A percentile compares a stretch with the other conserved stretches of the same genome.
These are phyloP conservation scores for Phylloporus scabripes DNA, from an alignment of 768 basidiomycete species.

Conservation along the genomic window DNA sequence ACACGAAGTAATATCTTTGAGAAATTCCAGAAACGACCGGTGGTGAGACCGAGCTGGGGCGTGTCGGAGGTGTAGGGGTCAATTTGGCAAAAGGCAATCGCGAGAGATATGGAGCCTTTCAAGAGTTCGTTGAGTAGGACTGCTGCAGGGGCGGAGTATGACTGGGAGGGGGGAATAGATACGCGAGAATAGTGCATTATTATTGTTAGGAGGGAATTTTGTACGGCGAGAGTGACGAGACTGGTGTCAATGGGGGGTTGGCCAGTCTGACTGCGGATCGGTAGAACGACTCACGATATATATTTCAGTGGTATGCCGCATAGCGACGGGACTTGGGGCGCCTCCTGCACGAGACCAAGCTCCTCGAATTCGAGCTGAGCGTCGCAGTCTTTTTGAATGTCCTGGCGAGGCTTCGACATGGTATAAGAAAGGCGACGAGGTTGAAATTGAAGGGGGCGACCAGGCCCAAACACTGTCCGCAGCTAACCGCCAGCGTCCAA, in stretches of 20 bases:
- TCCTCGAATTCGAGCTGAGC: constrained; percentile 42
- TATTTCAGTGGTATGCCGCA: constrained; percentile 76
- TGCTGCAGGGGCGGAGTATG: constrained; percentile 91
- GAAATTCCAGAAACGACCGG: constrained; percentile 35
- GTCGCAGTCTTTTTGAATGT: constrained; percentile 27
- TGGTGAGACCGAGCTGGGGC: constrained; percentile 27
- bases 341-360: constrained; percentile 37
- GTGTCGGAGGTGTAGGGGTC: constrained; percentile 35
- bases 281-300: constrained; percentile 53
- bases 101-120: constrained; percentile 83
- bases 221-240: constrained; percentile 79
- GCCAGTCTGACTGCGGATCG: constrained; percentile 4
- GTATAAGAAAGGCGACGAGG: constrained; percentile 19
- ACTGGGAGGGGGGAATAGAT: constrained; percentile 62
- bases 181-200: constrained; percentile 97
- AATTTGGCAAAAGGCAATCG: constrained; percentile 71
- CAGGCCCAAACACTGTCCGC: constrained; percentile 6
- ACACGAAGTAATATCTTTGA: constrained; percentile 40
- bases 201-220: constrained; percentile 86
- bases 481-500: constrained; percentile 2
- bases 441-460: constrained; percentile 1
- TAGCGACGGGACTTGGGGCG: constrained; percentile 45
- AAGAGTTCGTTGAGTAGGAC: constrained; percentile 92
- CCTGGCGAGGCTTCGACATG: constrained; percentile 24
- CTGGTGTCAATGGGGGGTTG: constrained; percentile 33